Percentiles rank a stretch among this genome's conserved stretches.
These are phyloP conservation scores for Aspergillus sclerotioniger DNA, from an alignment of 495 filamentous ascomycete species.

Conservation along the genomic window DNA sequence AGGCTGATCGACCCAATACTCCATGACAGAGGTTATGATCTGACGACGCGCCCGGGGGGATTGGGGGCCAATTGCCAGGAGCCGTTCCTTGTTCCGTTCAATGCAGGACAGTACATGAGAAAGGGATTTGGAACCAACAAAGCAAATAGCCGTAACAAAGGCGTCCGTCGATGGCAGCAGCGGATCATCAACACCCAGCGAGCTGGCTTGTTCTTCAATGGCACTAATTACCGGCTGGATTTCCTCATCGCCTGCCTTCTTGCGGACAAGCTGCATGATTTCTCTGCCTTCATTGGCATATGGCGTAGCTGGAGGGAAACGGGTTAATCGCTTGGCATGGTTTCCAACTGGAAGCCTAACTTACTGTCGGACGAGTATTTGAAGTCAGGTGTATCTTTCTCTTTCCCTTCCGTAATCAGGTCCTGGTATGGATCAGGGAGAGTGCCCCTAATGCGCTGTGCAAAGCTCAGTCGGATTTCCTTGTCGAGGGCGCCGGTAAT, in stretches of 20 bases:
- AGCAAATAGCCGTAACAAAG: slow-evolving; percentile 89
- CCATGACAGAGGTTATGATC: slow-evolving; percentile 85
- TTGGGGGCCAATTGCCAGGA: slow-evolving; percentile 70
- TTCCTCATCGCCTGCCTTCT: slow-evolving; percentile 79
- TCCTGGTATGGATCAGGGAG: slow-evolving; percentile 80
- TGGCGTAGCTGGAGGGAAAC: slow-evolving; percentile 61
- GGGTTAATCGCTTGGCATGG: not conserved
- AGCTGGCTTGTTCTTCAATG: slow-evolving; percentile 73
- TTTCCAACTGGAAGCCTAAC: slow-evolving; percentile 24
- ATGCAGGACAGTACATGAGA: slow-evolving; percentile 95
- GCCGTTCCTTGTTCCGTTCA: slow-evolving; percentile 89
- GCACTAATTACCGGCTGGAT: slow-evolving; percentile 71
- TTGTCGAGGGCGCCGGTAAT: slow-evolving; percentile 89
- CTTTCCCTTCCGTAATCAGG: slow-evolving; percentile 81
- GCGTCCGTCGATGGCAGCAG: slow-evolving; percentile 84
- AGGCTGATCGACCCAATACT: slow-evolving; percentile 90
- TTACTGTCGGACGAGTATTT: slow-evolving; percentile 82
- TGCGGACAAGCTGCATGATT: slow-evolving; percentile 72
- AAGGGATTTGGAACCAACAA: slow-evolving; percentile 88
- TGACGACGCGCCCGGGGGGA: slow-evolving; percentile 75
- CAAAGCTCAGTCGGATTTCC: slow-evolving; percentile 94
- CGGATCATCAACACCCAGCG: slow-evolving; percentile 64
- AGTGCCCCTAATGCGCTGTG: slow-evolving; percentile 91
- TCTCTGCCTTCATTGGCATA: slow-evolving; percentile 78
- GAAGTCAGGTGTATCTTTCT: slow-evolving; percentile 90